These are phyloP conservation scores for Diospyros lotus DNA, from an alignment of 148 eudicot species.

Conservation along the genomic window DNA sequence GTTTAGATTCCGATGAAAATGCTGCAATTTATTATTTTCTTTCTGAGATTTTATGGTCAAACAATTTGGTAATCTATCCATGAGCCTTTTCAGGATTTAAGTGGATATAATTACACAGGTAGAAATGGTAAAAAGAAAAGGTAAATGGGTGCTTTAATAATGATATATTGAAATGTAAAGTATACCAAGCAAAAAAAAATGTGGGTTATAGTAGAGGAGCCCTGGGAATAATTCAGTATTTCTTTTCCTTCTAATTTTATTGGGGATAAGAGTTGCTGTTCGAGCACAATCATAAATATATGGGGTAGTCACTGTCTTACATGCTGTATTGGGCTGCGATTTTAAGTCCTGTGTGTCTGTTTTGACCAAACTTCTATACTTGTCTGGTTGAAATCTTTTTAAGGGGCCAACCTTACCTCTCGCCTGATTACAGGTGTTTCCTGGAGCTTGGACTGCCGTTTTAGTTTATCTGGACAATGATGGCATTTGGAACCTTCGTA, in stretches of 20 bases:
- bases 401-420: not conserved
- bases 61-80: too few relatives aligned
- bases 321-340: not conserved
- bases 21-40: too few relatives aligned
- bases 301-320: not conserved
- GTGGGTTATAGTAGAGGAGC: too few relatives aligned
- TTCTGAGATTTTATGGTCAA: too few relatives aligned
- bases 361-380: not conserved
- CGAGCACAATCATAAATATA: not conserved
- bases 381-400: not conserved
- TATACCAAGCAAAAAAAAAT: too few relatives aligned
- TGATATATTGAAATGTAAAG: too few relatives aligned
- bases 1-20: too few relatives aligned
- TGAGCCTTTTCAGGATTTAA: too few relatives aligned
- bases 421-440: slow-evolving; percentile 62
- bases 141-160: not conserved
- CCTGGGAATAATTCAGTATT: too few relatives aligned
- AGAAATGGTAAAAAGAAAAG: not conserved
- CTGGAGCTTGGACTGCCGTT: slow-evolving; percentile 98
- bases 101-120: not conserved
- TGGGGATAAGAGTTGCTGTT: not conserved
- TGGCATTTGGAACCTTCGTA: slow-evolving; percentile 96
- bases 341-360: not conserved
- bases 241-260: not conserved
- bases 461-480: slow-evolving; percentile 83